phyloP scores from a whole-genome alignment of 208 protist species.

The Acanthamoeba sp. region DNA sequence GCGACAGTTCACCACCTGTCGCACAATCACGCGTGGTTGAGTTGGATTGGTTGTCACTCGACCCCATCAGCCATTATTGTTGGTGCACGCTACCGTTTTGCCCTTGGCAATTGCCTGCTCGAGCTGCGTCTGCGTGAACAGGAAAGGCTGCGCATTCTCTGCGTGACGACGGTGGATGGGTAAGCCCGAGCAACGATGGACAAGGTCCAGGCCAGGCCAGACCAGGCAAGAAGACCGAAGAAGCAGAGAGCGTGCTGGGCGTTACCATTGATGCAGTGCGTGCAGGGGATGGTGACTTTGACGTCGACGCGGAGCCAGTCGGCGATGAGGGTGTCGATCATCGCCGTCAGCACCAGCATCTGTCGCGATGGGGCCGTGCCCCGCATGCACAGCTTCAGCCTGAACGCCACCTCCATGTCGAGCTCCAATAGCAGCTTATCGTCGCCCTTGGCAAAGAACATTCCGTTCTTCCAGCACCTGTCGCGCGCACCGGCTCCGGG shows the following conservation, averaged over 20 bases:
- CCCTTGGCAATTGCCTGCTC: constrained; percentile 57
- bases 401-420: constrained; percentile 51
- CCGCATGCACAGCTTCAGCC: constrained; percentile 30
- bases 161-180: too few relatives aligned
- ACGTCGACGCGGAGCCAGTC: constrained; percentile 54
- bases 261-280: constrained; percentile 50
- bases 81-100: background rate
- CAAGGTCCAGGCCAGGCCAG: too few relatives aligned
- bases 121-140: constrained; percentile 63
- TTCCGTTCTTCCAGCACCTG: constrained; percentile 68
- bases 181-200: too few relatives aligned
- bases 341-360: constrained; percentile 63
- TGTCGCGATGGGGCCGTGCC: constrained; percentile 29
- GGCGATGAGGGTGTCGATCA: constrained; percentile 63
- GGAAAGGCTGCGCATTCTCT: constrained; percentile 40
- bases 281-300: constrained; percentile 63
- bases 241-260: background rate
- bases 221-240: too few relatives aligned
- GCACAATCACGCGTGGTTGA: background rate
- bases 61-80: background rate
- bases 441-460: constrained; percentile 58
- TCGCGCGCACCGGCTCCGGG: too few relatives aligned
- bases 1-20: constrained; percentile 45
- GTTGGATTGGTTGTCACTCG: background rate
- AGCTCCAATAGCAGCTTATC: constrained; percentile 55